Evolutionary conservation across 257 asterid genomes (phyloP), one percentile per base, ranked within the genome.

Genomic region (Ilex aquifolium): DNA sequence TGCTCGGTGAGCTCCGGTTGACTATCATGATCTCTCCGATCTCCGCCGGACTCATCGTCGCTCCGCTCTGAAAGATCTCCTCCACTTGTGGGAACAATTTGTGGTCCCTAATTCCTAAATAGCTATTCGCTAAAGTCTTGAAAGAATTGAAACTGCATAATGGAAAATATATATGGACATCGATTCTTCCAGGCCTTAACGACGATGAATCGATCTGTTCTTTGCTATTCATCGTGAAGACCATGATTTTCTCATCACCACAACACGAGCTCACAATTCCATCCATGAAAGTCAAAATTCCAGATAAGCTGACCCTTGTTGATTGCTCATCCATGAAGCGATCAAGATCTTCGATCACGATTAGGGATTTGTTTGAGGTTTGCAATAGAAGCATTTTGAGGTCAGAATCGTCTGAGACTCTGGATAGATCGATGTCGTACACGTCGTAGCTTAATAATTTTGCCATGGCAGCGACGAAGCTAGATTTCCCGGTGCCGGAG

Each of bases 1-100:
- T 79, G 77, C 91, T 84, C 1, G 91, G 91, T 31, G 88, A 81
- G 69, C 83, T 76, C 65, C 85, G 78, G 53, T 84, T 77, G 61
- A 72, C 83, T 7, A 84, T 13, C 91, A 84, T 84, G 76, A 81
- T 54, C 59, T 84, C 88, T 30, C 85, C 77, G 66, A 84, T 81
- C 77, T 84, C 91, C 52, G 88, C 87, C 56, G 85, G 86, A 29
- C 86, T 81, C 77, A 84, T 77, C 51, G 80, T 71, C 0, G 82
- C 83, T 6, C 91, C 91, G 76, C 70, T 75, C 77, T 65, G 80
- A n/a, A 50, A 50, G 7, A 50, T n/a, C 56, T 50, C 56, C 21
- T 50, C 56, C 16, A 50, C 56, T n/a, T 50, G 56, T n/a, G 56
- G 56, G 2, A 50, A 50, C 16, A 50, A n/a, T 14, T 50, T 50